Percentiles rank a stretch among this genome's conserved stretches.
Conservation (phyloP, 2,329 filamentous ascomycete species). For the Orbilia ellipsospora region DNA sequence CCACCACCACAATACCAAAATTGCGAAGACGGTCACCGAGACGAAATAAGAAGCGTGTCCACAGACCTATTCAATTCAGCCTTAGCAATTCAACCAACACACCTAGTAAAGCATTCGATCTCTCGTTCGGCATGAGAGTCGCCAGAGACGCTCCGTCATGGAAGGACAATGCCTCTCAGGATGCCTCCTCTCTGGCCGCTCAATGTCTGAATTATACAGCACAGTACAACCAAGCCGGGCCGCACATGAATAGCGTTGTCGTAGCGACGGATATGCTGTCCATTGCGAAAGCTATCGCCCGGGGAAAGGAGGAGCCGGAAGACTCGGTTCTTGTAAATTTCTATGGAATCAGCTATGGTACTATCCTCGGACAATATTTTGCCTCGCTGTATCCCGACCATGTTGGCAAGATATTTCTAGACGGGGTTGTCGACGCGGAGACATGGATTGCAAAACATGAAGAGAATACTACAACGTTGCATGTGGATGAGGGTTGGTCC, state of each 20-base stretch:
- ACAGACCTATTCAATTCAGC: not conserved
- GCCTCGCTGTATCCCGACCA: slow-evolving; percentile 40
- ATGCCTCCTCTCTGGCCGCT: not conserved
- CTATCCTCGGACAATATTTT: slow-evolving; percentile 48
- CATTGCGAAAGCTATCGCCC: slow-evolving; percentile 41
- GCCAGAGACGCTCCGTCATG: slow-evolving; percentile 26
- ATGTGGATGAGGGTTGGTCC: slow-evolving; percentile 45
- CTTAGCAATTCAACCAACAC: not conserved
- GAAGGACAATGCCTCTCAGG: not conserved
- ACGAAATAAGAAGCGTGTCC: not conserved
- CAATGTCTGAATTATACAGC: slow-evolving; percentile 21
- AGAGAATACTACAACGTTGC: slow-evolving; percentile 7
- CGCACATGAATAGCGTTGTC: slow-evolving; percentile 44
- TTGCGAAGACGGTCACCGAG: slow-evolving; percentile 1
- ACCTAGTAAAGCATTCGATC: not conserved
- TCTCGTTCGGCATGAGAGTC: slow-evolving; percentile 16
- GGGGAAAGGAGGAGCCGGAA: slow-evolving; percentile 30
- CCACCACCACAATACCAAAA: slow-evolving; percentile 8
- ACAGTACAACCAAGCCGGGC: slow-evolving; percentile 38
- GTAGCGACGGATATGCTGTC: slow-evolving; percentile 49
- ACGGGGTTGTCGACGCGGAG: slow-evolving; percentile 37
- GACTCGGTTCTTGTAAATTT: slow-evolving; percentile 35
- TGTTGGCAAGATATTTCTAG: slow-evolving; percentile 42
- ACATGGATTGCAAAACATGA: slow-evolving; percentile 21
- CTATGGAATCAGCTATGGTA: slow-evolving; percentile 47